Conservation (phyloP, 2,329 filamentous ascomycete genomes). For the Nemania serpens region DNA sequence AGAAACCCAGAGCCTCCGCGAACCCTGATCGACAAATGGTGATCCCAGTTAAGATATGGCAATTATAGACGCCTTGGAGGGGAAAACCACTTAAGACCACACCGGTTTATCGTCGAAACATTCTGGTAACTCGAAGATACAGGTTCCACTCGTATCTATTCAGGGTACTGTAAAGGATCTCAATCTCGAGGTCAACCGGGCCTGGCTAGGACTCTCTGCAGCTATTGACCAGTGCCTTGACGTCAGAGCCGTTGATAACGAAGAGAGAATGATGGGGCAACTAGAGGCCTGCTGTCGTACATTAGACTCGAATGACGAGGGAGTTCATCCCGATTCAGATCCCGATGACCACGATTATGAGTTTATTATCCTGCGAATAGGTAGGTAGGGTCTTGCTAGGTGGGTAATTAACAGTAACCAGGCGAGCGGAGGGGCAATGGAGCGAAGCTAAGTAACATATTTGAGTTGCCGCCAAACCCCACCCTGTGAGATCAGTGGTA, state of each 20-base stretch:
- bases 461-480: no score
- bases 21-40: constrained; percentile 1
- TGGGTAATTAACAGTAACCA: no score
- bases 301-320: no score
- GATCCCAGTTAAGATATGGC: no score
- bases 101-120: background rate
- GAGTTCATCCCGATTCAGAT: no score
- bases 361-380: background rate
- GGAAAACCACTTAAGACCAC: background rate
- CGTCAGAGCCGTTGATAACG: constrained; percentile 13
- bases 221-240: background rate
- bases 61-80: no score
- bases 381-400: no score
- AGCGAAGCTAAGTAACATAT: no score
- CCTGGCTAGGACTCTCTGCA: background rate
- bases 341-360: no score
- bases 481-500: no score
- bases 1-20: background rate
- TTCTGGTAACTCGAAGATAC: background rate
- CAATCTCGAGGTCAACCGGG: background rate
- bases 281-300: background rate
- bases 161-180: background rate
- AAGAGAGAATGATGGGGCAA: background rate
- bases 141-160: background rate
- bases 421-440: background rate